phyloP scores from a whole-genome alignment of 2,329 filamentous ascomycete genomes.

The Colletotrichum sojae region DNA sequence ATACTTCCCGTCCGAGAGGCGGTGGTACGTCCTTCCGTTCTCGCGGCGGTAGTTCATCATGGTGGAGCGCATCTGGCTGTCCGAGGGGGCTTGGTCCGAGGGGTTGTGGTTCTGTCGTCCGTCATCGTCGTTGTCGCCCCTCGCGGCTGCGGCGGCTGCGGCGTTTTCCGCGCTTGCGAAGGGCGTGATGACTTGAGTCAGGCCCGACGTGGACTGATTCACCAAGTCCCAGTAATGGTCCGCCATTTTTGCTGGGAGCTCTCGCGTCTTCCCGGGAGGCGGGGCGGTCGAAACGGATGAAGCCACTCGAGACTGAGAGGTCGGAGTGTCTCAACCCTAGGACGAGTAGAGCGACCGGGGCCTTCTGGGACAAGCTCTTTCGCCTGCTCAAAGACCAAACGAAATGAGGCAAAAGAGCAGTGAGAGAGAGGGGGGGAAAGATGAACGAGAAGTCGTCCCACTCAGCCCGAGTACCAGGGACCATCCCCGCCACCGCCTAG shows the following conservation, averaged over 20 bases:
- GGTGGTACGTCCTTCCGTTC: conserved; percentile 38
- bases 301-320: not conserved
- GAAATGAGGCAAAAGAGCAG: not conserved
- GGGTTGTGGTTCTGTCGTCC: not conserved
- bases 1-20: conserved; percentile 48
- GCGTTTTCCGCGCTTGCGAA: not conserved
- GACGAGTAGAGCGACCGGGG: too few relatives aligned
- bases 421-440: not conserved
- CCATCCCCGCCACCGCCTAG: conserved; percentile 24
- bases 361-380: too few relatives aligned
- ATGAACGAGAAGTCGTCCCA: conserved; percentile 13
- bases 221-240: not conserved
- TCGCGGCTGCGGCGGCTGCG: not conserved
- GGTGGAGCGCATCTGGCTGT: conserved; percentile 9
- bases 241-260: not conserved
- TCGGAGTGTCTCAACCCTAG: too few relatives aligned
- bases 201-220: not conserved
- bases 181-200: not conserved
- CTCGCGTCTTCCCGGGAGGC: not conserved
- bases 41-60: conserved; percentile 37
- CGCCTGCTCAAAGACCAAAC: too few relatives aligned
- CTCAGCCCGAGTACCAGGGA: conserved; percentile 6
- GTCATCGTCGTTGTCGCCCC: not conserved
- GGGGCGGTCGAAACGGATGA: not conserved
- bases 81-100: not conserved